phyloP scores from a whole-genome alignment of 1,284 basidiomycete genomes.

The Heimioporus punctisporus region DNA sequence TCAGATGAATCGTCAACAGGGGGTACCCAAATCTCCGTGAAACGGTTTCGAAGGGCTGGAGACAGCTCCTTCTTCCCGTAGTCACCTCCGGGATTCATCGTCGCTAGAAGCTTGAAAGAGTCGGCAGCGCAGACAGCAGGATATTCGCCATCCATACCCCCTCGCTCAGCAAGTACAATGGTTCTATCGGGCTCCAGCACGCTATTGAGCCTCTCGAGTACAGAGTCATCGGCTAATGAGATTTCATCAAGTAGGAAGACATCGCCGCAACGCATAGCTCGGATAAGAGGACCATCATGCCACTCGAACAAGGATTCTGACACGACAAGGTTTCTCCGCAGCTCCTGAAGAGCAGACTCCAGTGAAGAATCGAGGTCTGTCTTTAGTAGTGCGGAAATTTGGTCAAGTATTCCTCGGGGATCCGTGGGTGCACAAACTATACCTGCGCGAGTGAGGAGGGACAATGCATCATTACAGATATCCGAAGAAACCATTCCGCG shows the following conservation, averaged over 20 bases:
- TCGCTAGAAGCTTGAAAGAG: slow-evolving; percentile 91
- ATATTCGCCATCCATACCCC: slow-evolving; percentile 74
- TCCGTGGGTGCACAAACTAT: slow-evolving; percentile 33
- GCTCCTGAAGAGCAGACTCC: slow-evolving; percentile 39
- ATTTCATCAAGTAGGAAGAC: slow-evolving; percentile 97
- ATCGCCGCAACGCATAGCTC: slow-evolving; percentile 89
- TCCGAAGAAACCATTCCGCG: slow-evolving; percentile 54
- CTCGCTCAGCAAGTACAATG: slow-evolving; percentile 93
- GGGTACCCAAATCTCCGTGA: slow-evolving; percentile 99
- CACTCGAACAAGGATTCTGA: slow-evolving; percentile 91
- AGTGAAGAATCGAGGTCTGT: slow-evolving; percentile 32
- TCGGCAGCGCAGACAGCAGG: slow-evolving; percentile 67
- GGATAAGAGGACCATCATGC: slow-evolving; percentile 94
- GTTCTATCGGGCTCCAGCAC: slow-evolving; percentile 92
- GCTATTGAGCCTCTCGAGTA: slow-evolving; percentile 96
- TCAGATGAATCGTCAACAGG: slow-evolving; percentile 79
- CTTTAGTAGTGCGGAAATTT: slow-evolving; percentile 36
- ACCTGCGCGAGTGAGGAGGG: slow-evolving; percentile 44
- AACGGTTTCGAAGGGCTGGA: slow-evolving; percentile 95
- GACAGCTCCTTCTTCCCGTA: slow-evolving; percentile 99
- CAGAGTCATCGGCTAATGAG: slow-evolving; percentile 97
- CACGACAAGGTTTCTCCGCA: slow-evolving; percentile 46
- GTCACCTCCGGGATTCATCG: slow-evolving; percentile 99
- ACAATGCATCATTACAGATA: slow-evolving; percentile 42
- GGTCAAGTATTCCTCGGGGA: slow-evolving; percentile 38